Percentiles rank a stretch among this genome's conserved stretches.
These are phyloP conservation scores for Amaranthus hypochondriacus DNA, from an alignment of 148 eudicot genomes.

Conservation along the genomic window DNA sequence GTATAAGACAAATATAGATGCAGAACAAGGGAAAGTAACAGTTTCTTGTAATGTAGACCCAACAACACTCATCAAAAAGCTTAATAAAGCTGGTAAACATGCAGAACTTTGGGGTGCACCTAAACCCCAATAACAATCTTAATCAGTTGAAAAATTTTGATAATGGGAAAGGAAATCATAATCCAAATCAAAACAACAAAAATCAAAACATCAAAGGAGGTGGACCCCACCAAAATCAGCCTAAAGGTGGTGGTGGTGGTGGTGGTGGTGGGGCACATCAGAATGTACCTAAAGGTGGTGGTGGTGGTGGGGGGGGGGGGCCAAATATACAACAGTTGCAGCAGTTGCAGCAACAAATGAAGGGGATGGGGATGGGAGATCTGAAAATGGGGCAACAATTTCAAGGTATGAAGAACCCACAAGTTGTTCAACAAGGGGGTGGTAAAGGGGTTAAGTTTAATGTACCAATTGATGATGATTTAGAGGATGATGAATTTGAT, in stretches of 20 bases:
- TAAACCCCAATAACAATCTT: conserved; percentile 25
- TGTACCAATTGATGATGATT: conserved; percentile 25
- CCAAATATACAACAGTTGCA: conserved; percentile 32
- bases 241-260: conserved; percentile 29
- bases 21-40: conserved; percentile 62
- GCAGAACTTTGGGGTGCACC: conserved; percentile 56
- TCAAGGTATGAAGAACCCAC: conserved; percentile 30
- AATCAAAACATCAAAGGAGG: conserved; percentile 26
- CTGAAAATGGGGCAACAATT: conserved; percentile 31
- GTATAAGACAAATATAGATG: conserved; percentile 54
- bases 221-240: conserved; percentile 21
- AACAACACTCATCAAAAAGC: conserved; percentile 53
- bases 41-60: conserved; percentile 65
- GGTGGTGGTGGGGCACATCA: conserved; percentile 13
- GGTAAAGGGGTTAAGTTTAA: conserved; percentile 24
- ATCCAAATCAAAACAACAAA: conserved; percentile 19
- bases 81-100: conserved; percentile 51
- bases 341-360: conserved; percentile 33
- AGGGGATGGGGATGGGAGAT: conserved; percentile 28
- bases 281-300: too few species aligned
- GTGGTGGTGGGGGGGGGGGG: background rate
- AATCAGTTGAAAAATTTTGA: too few species aligned
- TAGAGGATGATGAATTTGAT: conserved; percentile 19
- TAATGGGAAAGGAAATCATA: too few species aligned
- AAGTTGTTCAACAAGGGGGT: background rate